Conservation (phyloP, 768 basidiomycete genomes). For the Lactifluus volemus region DNA sequence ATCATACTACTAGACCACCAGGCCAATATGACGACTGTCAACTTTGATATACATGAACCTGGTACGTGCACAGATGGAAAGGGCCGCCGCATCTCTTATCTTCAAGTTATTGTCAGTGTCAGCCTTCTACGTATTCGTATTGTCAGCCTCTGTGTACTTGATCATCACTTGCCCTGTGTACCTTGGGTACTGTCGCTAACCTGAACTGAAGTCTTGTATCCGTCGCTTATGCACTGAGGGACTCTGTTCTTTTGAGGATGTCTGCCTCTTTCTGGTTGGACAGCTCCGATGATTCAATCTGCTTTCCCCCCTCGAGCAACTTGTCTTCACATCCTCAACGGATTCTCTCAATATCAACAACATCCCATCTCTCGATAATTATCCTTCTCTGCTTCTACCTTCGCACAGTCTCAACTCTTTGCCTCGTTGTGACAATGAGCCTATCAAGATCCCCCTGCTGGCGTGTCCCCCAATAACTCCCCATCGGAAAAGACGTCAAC, state of each 20-base stretch:
- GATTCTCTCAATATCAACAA: slow-evolving; percentile 15
- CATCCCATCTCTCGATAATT: slow-evolving; percentile 8
- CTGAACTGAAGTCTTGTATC: not conserved
- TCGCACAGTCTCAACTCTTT: slow-evolving; percentile 14
- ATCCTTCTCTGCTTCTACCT: slow-evolving; percentile 15
- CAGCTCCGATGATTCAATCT: slow-evolving; percentile 17
- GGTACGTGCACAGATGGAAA: not conserved
- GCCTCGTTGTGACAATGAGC: slow-evolving; percentile 1
- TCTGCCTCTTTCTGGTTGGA: slow-evolving; percentile 19
- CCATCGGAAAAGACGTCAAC: not conserved
- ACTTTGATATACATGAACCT: not conserved
- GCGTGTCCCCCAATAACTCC: not conserved
- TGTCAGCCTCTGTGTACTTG: not conserved
- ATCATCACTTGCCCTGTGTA: not conserved
- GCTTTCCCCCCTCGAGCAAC: slow-evolving; percentile 13
- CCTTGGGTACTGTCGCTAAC: not conserved
- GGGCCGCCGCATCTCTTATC: not conserved
- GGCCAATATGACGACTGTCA: not conserved
- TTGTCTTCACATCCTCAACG: slow-evolving; percentile 7
- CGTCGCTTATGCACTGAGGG: slow-evolving; percentile 8
- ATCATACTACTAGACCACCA: slow-evolving; percentile 21
- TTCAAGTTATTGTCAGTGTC: too few relatives aligned
- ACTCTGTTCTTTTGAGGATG: slow-evolving; percentile 8
- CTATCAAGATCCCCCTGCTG: not conserved
- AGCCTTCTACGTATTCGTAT: not conserved